These are phyloP conservation scores for Plasmodium sp. DNA, from an alignment of 169 alveolate species.

Conservation along the genomic window DNA sequence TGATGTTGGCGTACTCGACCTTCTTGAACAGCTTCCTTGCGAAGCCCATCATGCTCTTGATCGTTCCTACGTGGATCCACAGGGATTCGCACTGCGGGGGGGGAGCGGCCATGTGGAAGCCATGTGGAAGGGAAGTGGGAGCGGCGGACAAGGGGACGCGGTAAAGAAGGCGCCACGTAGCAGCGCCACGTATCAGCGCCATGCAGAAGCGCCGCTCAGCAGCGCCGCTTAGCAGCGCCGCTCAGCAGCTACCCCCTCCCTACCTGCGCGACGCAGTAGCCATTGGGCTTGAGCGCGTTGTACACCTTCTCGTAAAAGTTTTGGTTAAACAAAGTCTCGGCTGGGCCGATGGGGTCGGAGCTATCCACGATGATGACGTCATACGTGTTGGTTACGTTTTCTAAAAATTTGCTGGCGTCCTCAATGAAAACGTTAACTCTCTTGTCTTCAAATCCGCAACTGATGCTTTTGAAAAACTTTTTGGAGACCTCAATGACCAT, in stretches of 20 bases:
- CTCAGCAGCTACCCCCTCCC: not conserved
- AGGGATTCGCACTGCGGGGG: conserved; percentile 72
- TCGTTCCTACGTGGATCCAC: conserved; percentile 68
- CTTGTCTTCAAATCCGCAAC: conserved; percentile 82
- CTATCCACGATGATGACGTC: conserved; percentile 84
- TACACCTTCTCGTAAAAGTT: conserved; percentile 78
- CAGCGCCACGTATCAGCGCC: too few species aligned
- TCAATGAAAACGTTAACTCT: conserved; percentile 79
- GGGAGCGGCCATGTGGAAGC: not conserved
- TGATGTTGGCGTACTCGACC: conserved; percentile 73
- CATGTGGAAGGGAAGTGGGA: not conserved
- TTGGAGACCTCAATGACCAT: conserved; percentile 83
- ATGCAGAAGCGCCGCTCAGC: not conserved
- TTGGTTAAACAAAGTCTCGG: conserved; percentile 78
- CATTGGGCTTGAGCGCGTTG: conserved; percentile 52
- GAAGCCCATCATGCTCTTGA: conserved; percentile 54
- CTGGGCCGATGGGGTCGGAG: conserved; percentile 87
- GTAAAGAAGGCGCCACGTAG: too few species aligned
- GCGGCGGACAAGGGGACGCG: not conserved
- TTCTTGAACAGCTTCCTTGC: conserved; percentile 59
- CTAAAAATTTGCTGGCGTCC: conserved; percentile 68
- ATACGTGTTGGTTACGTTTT: conserved; percentile 77
- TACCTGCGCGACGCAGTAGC: conserved; percentile 35
- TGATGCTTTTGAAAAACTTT: conserved; percentile 76
- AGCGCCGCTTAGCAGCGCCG: too few species aligned